Percentiles rank a stretch among this genome's conserved stretches.
Evolutionary conservation across 176 grass and related monocot genomes (phyloP).

Genomic region (Bonia amplexicaulis): DNA sequence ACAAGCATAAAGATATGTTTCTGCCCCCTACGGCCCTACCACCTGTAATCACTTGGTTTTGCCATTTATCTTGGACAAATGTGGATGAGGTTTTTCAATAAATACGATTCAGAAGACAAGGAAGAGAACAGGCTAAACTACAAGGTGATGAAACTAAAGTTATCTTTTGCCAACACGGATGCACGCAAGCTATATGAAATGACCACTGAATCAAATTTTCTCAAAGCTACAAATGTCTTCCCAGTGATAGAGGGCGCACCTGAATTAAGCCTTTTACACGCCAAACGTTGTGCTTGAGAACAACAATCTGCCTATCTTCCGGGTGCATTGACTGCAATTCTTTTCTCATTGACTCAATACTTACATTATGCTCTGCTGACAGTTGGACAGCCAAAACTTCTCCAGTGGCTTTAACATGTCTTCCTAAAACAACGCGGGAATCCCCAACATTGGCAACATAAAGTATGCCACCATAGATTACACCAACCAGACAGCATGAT

Average conservation of each 20-base stretch:
- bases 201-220: background rate
- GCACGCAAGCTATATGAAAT: background rate
- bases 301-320: slow-evolving; percentile 71
- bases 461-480: slow-evolving; percentile 65
- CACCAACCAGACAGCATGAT: slow-evolving; percentile 85
- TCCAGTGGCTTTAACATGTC: slow-evolving; percentile 76
- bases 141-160: background rate
- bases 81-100: background rate
- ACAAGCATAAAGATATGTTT: background rate
- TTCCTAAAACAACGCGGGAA: slow-evolving; percentile 76
- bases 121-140: background rate
- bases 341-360: slow-evolving; percentile 71
- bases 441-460: slow-evolving; percentile 87
- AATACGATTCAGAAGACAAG: background rate
- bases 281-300: slow-evolving; percentile 98
- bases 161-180: background rate
- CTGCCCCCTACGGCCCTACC: background rate
- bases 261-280: slow-evolving; percentile 95
- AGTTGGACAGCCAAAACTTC: slow-evolving; percentile 85
- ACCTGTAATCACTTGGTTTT: background rate
- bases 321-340: slow-evolving; percentile 84
- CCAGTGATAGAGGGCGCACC: slow-evolving; percentile 29
- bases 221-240: background rate
- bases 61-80: background rate
- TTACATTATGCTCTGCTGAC: slow-evolving; percentile 89